A percentile compares a stretch with the other conserved stretches of the same genome.
Evolutionary conservation across 495 filamentous ascomycete genomes (phyloP).

Genomic region (Lepraria neglecta): DNA sequence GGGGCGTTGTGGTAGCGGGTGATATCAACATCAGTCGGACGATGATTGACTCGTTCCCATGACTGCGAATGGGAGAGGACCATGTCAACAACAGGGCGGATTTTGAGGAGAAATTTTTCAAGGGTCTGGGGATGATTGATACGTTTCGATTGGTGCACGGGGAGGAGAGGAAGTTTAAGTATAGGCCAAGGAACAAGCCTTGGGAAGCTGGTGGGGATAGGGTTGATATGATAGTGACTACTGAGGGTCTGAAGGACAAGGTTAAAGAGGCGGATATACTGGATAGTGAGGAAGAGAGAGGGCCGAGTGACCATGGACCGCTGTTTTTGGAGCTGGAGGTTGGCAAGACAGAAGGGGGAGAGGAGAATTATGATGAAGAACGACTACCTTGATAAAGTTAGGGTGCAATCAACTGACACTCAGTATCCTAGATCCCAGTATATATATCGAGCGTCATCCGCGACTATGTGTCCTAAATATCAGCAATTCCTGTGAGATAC

Average conservation of each 20-base stretch:
- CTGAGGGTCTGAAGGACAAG: slow-evolving; percentile 21
- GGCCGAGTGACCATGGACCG: slow-evolving; percentile 36
- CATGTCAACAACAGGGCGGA: slow-evolving; percentile 46
- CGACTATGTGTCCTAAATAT: no score
- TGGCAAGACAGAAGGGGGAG: neutral
- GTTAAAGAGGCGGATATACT: slow-evolving; percentile 32
- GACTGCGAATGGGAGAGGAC: slow-evolving; percentile 36
- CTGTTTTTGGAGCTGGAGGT: slow-evolving; percentile 27
- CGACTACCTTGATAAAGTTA: neutral
- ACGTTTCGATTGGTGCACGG: slow-evolving; percentile 29
- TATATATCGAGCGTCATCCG: no score
- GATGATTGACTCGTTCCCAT: slow-evolving; percentile 39
- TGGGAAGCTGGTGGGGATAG: slow-evolving; percentile 38
- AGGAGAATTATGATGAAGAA: neutral
- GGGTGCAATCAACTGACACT: no score
- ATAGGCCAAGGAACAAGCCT: slow-evolving; percentile 27
- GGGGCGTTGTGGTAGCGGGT: slow-evolving; percentile 39
- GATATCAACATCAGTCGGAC: slow-evolving; percentile 46
- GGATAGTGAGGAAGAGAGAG: slow-evolving; percentile 33
- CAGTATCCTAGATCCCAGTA: no score
- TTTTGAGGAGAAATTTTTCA: slow-evolving; percentile 45
- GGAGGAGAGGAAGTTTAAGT: slow-evolving; percentile 32
- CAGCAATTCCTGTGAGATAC: no score
- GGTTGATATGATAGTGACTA: slow-evolving; percentile 36
- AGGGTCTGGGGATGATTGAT: slow-evolving; percentile 30